These are phyloP conservation scores for Vachellia collinsii DNA, from an alignment of 306 rosid genomes.

Conservation along the genomic window DNA sequence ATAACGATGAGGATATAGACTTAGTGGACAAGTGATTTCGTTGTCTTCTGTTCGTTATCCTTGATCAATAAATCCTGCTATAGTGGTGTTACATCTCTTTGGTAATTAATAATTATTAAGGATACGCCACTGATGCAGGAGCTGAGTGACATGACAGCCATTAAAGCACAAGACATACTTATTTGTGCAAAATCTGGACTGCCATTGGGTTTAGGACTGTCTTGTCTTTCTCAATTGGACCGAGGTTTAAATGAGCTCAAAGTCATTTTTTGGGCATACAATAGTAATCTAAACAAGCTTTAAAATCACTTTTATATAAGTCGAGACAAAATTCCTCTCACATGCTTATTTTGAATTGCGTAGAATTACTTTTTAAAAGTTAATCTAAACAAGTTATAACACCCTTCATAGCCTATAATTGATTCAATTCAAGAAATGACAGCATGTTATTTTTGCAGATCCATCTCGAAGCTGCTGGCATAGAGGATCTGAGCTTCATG, in stretches of 20 bases:
- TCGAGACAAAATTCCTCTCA: too few species aligned
- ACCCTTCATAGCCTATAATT: conserved; percentile 67
- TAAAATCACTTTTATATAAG: too few species aligned
- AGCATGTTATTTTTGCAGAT: conserved; percentile 76
- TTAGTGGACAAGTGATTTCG: conserved; percentile 2
- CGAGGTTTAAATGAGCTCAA: too few species aligned
- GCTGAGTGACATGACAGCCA: conserved; percentile 81
- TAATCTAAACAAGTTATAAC: too few species aligned
- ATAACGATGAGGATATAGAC: conserved; percentile 2
- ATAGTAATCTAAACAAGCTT: too few species aligned
- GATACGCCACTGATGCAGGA: conserved; percentile 46
- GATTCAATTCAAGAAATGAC: conserved; percentile 72
- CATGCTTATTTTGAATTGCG: too few species aligned
- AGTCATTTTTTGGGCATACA: too few species aligned
- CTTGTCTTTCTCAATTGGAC: too few species aligned
- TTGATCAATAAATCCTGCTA: neutral
- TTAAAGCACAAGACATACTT: conserved; percentile 69
- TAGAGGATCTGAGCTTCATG: conserved; percentile 68
- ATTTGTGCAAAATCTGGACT: too few species aligned
- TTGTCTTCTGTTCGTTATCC: neutral
- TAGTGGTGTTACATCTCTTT: conserved; percentile 1
- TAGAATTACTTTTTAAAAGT: too few species aligned
- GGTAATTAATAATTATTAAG: neutral
- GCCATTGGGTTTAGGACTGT: too few species aligned
- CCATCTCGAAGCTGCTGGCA: conserved; percentile 67